phyloP scores from a whole-genome alignment of 2,329 filamentous ascomycete genomes.

The Furcasterigmium sp. region DNA sequence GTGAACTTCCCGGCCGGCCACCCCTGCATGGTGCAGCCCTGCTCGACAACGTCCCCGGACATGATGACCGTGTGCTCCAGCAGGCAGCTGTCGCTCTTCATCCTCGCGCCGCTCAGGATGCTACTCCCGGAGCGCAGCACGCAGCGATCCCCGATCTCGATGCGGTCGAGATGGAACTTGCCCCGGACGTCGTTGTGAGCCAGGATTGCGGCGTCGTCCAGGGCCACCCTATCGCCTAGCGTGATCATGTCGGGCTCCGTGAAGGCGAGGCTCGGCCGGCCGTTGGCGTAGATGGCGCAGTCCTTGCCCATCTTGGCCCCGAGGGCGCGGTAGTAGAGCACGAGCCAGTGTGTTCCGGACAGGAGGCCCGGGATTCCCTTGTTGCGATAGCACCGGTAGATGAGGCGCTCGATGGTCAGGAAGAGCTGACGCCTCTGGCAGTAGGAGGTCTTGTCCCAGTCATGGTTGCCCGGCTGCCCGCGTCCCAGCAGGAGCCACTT shows the following conservation, averaged over 20 bases:
- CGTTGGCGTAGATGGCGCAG: slow-evolving; percentile 50
- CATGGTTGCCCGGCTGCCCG: slow-evolving; percentile 44
- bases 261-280: slow-evolving; percentile 45
- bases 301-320: slow-evolving; percentile 51
- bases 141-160: slow-evolving; percentile 44
- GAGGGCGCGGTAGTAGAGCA: slow-evolving; percentile 46
- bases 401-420: slow-evolving; percentile 45
- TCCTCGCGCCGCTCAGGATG: slow-evolving; percentile 45
- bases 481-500: slow-evolving; percentile 50
- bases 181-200: slow-evolving; percentile 52
- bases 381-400: slow-evolving; percentile 42
- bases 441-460: slow-evolving; percentile 52
- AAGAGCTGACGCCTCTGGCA: slow-evolving; percentile 55
- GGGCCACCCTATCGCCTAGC: slow-evolving; percentile 44
- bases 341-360: slow-evolving; percentile 46
- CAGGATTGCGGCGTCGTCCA: slow-evolving; percentile 52
- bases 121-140: slow-evolving; percentile 47
- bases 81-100: slow-evolving; percentile 47
- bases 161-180: slow-evolving; percentile 47
- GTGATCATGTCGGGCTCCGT: slow-evolving; percentile 53
- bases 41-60: slow-evolving; percentile 48
- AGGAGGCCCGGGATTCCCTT: slow-evolving; percentile 46
- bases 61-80: slow-evolving; percentile 54
- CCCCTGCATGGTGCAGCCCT: slow-evolving; percentile 44
- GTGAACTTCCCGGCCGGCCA: slow-evolving; percentile 44